A percentile compares a stretch with the other conserved stretches of the same genome.
These are phyloP conservation scores for Penicillium ochrochloron DNA, from an alignment of 495 filamentous ascomycete genomes.

Conservation along the genomic window DNA sequence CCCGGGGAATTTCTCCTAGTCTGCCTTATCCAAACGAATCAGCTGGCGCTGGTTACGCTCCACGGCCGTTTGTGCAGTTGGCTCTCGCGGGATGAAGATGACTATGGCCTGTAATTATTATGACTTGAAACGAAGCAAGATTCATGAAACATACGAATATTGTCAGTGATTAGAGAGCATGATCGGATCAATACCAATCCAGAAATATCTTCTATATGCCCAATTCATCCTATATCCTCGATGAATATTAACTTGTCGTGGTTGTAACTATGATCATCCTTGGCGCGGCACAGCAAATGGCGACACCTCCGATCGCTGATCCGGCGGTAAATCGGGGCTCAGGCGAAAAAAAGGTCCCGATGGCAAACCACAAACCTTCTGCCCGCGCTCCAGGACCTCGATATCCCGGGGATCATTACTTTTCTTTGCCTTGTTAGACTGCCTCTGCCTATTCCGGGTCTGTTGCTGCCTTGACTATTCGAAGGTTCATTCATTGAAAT, in stretches of 20 bases:
- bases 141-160: not conserved
- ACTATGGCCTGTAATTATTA: constrained; percentile 9
- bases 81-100: not conserved
- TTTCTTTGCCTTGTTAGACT: not conserved
- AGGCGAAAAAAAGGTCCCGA: constrained; percentile 34
- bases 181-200: not conserved
- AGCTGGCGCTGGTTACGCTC: not conserved
- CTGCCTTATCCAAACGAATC: no score
- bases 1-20: not conserved
- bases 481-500: constrained; percentile 1
- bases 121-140: constrained; percentile 13
- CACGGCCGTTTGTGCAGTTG: not conserved
- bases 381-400: constrained; percentile 1
- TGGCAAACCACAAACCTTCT: constrained; percentile 23
- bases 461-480: not conserved
- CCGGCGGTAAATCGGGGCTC: constrained; percentile 34
- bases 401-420: not conserved
- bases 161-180: not conserved
- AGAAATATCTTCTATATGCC: not conserved
- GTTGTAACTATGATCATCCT: not conserved
- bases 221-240: not conserved
- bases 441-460: not conserved
- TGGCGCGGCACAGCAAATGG: constrained; percentile 3
- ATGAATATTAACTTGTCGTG: not conserved
- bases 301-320: constrained; percentile 22